These are phyloP conservation scores for Fusarium sp. DNA, from an alignment of 2,329 filamentous ascomycete genomes.

Conservation along the genomic window DNA sequence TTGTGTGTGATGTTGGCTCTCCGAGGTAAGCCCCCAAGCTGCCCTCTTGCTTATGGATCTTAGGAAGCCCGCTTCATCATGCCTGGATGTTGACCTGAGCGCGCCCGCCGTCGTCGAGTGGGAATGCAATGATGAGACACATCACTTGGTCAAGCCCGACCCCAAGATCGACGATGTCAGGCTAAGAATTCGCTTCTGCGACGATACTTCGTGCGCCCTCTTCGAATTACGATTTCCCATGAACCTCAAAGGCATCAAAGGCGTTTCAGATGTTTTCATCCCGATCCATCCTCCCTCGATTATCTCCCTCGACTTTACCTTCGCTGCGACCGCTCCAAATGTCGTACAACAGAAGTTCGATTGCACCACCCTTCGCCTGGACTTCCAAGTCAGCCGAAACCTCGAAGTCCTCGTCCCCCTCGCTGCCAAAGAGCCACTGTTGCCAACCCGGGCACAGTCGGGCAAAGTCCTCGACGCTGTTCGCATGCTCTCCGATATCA, in stretches of 20 bases:
- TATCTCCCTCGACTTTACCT: background rate
- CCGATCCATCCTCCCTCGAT: conserved; percentile 3
- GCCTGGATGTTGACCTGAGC: conserved; percentile 2
- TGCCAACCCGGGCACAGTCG: background rate
- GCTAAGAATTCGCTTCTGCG: background rate
- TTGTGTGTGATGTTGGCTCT: background rate
- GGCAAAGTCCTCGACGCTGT: conserved; percentile 8
- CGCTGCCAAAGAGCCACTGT: background rate
- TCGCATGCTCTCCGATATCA: background rate
- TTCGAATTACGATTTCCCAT: conserved; percentile 18
- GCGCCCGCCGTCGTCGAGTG: conserved; percentile 5
- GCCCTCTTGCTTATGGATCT: background rate
- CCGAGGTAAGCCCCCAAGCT: background rate
- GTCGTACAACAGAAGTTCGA: background rate
- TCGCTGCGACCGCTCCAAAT: background rate
- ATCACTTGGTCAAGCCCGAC: conserved; percentile 8
- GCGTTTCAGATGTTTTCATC: conserved; percentile 7
- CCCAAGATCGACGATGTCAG: conserved; percentile 5
- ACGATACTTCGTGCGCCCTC: background rate
- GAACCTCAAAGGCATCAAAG: conserved; percentile 8
- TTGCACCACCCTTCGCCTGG: background rate
- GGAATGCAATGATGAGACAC: conserved; percentile 7
- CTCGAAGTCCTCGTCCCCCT: background rate
- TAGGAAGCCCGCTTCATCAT: background rate
- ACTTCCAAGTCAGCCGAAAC: background rate